These are phyloP conservation scores for Citrus medica DNA, from an alignment of 345 rosid species.

Conservation along the genomic window DNA sequence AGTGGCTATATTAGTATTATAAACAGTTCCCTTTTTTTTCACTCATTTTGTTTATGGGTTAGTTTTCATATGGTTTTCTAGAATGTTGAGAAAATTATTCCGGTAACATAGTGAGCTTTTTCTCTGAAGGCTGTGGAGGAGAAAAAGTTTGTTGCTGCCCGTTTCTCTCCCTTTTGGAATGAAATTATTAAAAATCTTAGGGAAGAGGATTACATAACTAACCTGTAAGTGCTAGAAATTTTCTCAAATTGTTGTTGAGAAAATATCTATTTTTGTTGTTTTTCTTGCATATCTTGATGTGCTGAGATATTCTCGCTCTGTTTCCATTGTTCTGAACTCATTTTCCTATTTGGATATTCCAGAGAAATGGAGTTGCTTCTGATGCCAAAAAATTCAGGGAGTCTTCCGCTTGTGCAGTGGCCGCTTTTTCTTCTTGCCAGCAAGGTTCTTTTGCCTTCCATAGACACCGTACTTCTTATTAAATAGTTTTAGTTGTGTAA, in stretches of 20 bases:
- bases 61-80: neutral
- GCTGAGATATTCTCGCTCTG: neutral
- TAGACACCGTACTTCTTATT: neutral
- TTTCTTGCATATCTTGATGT: neutral
- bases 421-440: constrained; percentile 98
- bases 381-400: constrained; percentile 93
- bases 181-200: constrained; percentile 81
- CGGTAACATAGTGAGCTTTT: constrained; percentile 1
- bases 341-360: constrained; percentile 3
- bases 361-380: constrained; percentile 92
- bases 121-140: constrained; percentile 49
- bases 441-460: constrained; percentile 56
- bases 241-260: constrained; percentile 11
- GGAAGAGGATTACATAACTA: constrained; percentile 88
- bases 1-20: neutral
- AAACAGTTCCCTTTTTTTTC: too few species aligned
- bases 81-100: neutral
- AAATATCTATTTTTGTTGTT: neutral
- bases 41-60: neutral
- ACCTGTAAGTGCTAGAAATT: constrained; percentile 51
- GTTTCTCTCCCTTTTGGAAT: constrained; percentile 94
- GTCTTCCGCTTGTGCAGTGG: constrained; percentile 83
- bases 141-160: constrained; percentile 76
- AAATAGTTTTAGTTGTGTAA: neutral
- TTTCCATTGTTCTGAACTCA: neutral